phyloP scores from a whole-genome alignment of 2,329 filamentous ascomycete species.

The Cercospora beticola region DNA sequence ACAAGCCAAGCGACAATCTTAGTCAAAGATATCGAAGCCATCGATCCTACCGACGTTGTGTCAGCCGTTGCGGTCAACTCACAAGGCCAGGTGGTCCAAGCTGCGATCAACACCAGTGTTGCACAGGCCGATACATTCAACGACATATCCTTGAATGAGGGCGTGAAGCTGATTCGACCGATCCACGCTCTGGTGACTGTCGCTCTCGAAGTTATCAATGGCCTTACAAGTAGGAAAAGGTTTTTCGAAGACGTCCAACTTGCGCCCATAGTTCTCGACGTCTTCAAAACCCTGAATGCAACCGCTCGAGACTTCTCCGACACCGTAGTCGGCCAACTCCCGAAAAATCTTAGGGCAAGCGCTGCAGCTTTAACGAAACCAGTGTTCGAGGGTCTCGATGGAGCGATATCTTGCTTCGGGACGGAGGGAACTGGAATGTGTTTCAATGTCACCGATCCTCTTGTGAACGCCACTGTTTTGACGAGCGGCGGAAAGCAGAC shows the following conservation, averaged over 20 bases:
- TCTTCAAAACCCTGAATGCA: not conserved
- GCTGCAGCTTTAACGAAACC: constrained; percentile 6
- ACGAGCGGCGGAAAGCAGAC: not conserved
- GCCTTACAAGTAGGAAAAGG: not conserved
- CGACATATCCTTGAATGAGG: not conserved
- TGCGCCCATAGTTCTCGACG: not conserved
- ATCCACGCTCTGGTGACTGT: not conserved
- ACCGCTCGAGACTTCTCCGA: not conserved
- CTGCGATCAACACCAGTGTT: constrained; percentile 3
- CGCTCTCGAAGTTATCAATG: not conserved
- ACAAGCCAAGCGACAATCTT: constrained; percentile 2
- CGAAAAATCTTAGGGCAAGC: not conserved
- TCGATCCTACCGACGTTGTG: constrained; percentile 3
- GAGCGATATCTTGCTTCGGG: not conserved
- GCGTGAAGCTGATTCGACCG: not conserved
- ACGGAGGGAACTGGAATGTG: not conserved
- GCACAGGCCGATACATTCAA: not conserved
- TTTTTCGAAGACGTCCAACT: not conserved
- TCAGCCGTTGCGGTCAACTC: not conserved
- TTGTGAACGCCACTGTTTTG: not conserved
- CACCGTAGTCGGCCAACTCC: not conserved
- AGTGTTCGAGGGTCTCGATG: not conserved
- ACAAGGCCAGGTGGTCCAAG: constrained; percentile 7
- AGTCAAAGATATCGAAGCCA: not conserved
- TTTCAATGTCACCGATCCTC: not conserved